Conservation (phyloP, 2,329 filamentous ascomycete genomes). For the Daldinia sp. region DNA sequence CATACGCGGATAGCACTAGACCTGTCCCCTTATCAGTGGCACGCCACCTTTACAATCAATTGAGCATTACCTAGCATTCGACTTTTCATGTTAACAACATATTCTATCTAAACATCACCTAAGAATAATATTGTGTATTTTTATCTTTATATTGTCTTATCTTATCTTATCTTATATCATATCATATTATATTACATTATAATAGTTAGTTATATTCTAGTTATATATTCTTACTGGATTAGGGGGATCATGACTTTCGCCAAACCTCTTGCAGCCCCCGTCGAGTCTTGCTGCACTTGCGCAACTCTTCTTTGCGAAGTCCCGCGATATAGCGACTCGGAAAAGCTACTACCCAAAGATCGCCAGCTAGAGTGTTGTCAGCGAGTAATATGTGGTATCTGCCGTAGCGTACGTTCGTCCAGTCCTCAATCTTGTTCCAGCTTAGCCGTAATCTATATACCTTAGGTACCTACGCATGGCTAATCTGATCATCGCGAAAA, state of each 20-base stretch:
- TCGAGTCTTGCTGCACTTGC: conserved; percentile 76
- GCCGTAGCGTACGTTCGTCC: conserved; percentile 68
- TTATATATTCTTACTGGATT: conserved; percentile 3
- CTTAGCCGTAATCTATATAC: not conserved
- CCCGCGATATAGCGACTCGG: conserved; percentile 64
- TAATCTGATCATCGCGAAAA: conserved; percentile 27
- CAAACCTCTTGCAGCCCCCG: conserved; percentile 29
- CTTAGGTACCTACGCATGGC: not conserved
- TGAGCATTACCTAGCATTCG: not conserved
- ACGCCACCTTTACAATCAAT: conserved; percentile 17
- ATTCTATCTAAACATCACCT: too few relatives aligned
- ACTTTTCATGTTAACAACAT: not conserved
- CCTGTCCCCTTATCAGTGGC: conserved; percentile 1
- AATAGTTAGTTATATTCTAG: conserved; percentile 1
- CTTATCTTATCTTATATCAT: not conserved
- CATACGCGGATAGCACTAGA: conserved; percentile 19
- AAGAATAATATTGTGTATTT: not conserved
- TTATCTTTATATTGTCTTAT: not conserved
- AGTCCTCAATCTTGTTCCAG: not conserved
- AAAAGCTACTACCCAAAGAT: conserved; percentile 71
- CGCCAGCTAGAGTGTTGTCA: conserved; percentile 76
- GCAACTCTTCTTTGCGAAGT: conserved; percentile 69
- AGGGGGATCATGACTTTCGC: conserved; percentile 42
- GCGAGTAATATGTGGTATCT: conserved; percentile 77
- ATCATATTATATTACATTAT: not conserved